phyloP scores from a whole-genome alignment of 1,284 basidiomycete species.

The Athelia psychrophila region DNA sequence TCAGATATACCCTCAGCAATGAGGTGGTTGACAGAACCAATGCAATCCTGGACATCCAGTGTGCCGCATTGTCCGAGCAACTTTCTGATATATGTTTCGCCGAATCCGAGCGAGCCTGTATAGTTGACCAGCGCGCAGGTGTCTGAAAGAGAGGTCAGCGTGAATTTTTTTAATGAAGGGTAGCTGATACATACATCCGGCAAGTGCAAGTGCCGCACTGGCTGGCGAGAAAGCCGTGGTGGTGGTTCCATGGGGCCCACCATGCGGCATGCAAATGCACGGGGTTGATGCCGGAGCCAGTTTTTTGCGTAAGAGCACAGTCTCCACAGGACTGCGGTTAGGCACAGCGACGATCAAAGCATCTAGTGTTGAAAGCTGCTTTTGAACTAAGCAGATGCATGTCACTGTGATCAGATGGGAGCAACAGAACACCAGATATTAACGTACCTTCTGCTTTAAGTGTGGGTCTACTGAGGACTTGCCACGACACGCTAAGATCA shows the following conservation, averaged over 20 bases:
- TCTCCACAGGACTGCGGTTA: conserved; percentile 46
- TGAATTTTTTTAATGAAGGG: conserved; percentile 49
- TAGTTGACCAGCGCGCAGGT: conserved; percentile 66
- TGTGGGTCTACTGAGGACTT: conserved; percentile 36
- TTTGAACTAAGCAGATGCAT: conserved; percentile 30
- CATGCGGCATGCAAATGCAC: conserved; percentile 59
- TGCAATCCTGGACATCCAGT: conserved; percentile 66
- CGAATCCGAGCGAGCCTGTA: conserved; percentile 61
- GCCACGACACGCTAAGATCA: conserved; percentile 33
- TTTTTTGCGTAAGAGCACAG: conserved; percentile 40
- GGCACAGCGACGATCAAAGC: conserved; percentile 45
- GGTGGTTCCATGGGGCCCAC: conserved; percentile 60
- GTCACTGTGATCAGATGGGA: conserved; percentile 21
- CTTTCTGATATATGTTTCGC: conserved; percentile 36
- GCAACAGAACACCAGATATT: conserved; percentile 17
- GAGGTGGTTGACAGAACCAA: conserved; percentile 49
- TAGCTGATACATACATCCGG: conserved; percentile 49
- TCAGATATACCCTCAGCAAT: conserved; percentile 45
- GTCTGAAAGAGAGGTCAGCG: conserved; percentile 32
- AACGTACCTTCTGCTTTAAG: conserved; percentile 38
- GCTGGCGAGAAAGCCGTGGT: conserved; percentile 47
- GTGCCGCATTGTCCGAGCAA: conserved; percentile 59
- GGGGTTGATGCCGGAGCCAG: conserved; percentile 12
- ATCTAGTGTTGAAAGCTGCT: conserved; percentile 36
- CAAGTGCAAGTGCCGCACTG: conserved; percentile 46